A percentile compares a stretch with the other conserved stretches of the same genome.
These are phyloP conservation scores for Isatis tinctoria DNA, from an alignment of 345 rosid genomes.

Conservation along the genomic window DNA sequence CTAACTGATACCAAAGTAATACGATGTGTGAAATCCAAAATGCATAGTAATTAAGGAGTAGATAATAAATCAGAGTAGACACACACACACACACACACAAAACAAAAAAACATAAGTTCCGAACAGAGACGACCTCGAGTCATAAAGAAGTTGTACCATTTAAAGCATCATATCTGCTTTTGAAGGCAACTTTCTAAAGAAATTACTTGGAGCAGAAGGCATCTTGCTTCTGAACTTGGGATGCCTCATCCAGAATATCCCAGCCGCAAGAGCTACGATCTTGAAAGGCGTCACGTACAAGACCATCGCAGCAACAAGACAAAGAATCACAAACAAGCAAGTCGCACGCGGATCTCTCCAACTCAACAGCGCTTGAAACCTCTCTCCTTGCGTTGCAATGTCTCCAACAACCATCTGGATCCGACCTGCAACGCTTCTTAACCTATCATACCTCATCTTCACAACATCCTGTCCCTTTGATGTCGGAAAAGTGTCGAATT, in stretches of 20 bases:
- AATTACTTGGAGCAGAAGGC: conserved; percentile 78
- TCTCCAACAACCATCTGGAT: conserved; percentile 81
- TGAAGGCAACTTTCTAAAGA: conserved; percentile 79
- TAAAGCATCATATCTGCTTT: conserved; percentile 77
- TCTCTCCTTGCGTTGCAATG: conserved; percentile 83
- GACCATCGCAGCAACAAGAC: conserved; percentile 61
- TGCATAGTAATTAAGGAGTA: not conserved
- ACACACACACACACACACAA: not conserved
- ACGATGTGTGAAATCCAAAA: not conserved
- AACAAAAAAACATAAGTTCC: not conserved
- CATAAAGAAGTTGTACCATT: not conserved
- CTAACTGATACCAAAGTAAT: not conserved
- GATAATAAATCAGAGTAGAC: not conserved
- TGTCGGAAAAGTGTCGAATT: conserved; percentile 77
- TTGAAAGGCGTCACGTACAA: conserved; percentile 70
- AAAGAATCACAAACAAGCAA: conserved; percentile 62
- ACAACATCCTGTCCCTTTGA: conserved; percentile 60
- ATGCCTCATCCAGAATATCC: conserved; percentile 68
- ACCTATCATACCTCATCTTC: conserved; percentile 80
- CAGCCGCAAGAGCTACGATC: conserved; percentile 54
- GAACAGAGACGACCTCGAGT: not conserved
- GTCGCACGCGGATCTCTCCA: conserved; percentile 91
- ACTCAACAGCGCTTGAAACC: conserved; percentile 61
- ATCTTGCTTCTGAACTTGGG: conserved; percentile 86
- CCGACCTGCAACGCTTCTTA: conserved; percentile 79